Evolutionary conservation across 2,329 filamentous ascomycete species (phyloP), one percentile per base, ranked within the genome.

Genomic region (Ophiostoma sp.): DNA sequence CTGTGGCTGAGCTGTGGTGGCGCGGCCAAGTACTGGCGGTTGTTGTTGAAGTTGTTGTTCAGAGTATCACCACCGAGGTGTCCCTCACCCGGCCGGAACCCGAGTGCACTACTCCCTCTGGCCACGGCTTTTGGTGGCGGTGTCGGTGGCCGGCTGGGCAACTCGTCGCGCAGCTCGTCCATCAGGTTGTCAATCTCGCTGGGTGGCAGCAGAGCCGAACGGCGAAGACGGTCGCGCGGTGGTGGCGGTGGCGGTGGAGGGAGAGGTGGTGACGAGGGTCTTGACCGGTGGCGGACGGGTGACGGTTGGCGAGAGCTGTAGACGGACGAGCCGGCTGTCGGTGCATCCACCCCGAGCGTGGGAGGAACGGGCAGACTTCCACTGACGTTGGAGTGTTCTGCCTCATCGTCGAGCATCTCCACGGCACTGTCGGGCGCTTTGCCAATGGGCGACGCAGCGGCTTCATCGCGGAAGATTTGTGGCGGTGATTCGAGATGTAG

Each of bases 361-460:
- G 22, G 42, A 0, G 64, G 64, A 1, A 33, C 19, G 8, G 19
- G 28, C 66, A 52, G 19, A 15, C 25, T 42, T 0, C 19, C n/a
- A 3, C 33, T 31, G 42, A 15, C 52, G 39, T 28, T 19, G 17
- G 33, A 33, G 4, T 42, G 17, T 0, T 33, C 52, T 75, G 25
- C 36, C 5, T 77, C 77, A 45, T 80, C 80, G 66, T 79, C 79
- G 59, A 78, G 79, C 25, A 83, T 74, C 52, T 82, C 83, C 55
- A 85, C 82, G 33, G 82, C 83, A 72, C 81, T 84, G 75, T 85
- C 83, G 1, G 83, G 82, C 25, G 78, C 77, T 42, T 82, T 81
- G 25, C 79, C 81, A 15, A 81, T 71, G 19, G 82, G 83, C 17
- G 80, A 79, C 15, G 76, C 73, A 19, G 75, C 64, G 5, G 39